These are phyloP conservation scores for Oldenlandia corymbosa DNA, from an alignment of 257 asterid genomes.

Conservation along the genomic window DNA sequence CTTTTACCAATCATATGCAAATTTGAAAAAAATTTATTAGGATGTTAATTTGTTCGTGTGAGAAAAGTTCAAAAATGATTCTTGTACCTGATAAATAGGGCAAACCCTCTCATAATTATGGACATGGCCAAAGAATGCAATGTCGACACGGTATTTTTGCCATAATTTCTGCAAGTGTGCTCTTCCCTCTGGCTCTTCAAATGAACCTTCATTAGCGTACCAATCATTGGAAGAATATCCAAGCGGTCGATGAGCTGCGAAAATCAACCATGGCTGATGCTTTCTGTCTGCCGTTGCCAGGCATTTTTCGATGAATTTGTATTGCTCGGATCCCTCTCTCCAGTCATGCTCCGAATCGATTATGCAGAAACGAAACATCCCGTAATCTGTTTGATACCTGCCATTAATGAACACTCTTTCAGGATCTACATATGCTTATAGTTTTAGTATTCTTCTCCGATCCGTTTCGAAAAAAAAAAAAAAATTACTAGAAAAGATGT, in stretches of 20 bases:
- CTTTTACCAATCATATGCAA: too few relatives aligned
- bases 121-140: conserved; percentile 42
- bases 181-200: conserved; percentile 47
- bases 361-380: conserved; percentile 42
- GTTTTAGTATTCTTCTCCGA: too few relatives aligned
- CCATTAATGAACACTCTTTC: too few relatives aligned
- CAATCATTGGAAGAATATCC: conserved; percentile 38
- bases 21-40: too few relatives aligned
- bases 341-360: conserved; percentile 40
- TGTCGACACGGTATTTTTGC: conserved; percentile 46
- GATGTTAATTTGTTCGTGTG: too few relatives aligned
- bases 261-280: conserved; percentile 42
- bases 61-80: neutral
- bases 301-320: conserved; percentile 31
- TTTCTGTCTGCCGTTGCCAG: conserved; percentile 37
- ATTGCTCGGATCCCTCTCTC: conserved; percentile 42
- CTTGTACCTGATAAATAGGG: conserved; percentile 39
- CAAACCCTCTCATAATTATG: conserved; percentile 43
- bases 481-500: too few relatives aligned
- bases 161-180: conserved; percentile 42
- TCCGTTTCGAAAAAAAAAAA: too few relatives aligned
- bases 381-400: conserved; percentile 42
- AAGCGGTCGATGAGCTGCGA: conserved; percentile 41
- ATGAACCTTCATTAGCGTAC: conserved; percentile 34
- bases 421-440: too few relatives aligned